Evolutionary conservation across 1,284 basidiomycete species (phyloP).

Genomic region (Moesziomyces parantarcticus): DNA sequence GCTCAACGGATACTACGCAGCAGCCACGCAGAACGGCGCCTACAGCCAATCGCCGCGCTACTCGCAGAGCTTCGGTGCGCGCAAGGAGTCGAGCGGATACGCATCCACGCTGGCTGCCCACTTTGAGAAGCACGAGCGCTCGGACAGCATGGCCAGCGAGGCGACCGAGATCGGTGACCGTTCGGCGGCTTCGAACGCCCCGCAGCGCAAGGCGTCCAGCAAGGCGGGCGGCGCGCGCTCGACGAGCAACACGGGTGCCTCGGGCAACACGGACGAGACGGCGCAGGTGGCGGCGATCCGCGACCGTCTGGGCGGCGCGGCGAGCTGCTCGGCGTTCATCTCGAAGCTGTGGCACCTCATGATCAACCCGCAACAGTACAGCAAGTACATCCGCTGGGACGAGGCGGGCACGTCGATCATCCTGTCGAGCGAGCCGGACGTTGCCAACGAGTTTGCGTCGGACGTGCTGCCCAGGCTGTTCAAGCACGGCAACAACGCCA

Average conservation of each 20-base stretch:
- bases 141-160: constrained; percentile 51
- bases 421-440: constrained; percentile 62
- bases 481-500: constrained; percentile 67
- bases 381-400: constrained; percentile 63
- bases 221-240: constrained; percentile 23
- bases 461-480: constrained; percentile 64
- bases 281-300: constrained; percentile 65
- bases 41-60: constrained; percentile 47
- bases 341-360: constrained; percentile 67
- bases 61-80: constrained; percentile 35
- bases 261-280: constrained; percentile 56
- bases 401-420: constrained; percentile 65
- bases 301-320: constrained; percentile 64
- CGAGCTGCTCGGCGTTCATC: constrained; percentile 67
- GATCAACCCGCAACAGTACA: constrained; percentile 63
- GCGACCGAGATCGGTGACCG: constrained; percentile 44
- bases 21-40: constrained; percentile 27
- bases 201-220: constrained; percentile 19
- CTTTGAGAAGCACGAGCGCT: constrained; percentile 51
- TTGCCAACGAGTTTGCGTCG: constrained; percentile 63
- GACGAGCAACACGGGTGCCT: constrained; percentile 41
- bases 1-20: constrained; percentile 37
- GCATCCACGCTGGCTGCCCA: constrained; percentile 35
- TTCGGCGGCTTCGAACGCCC: constrained; percentile 4
- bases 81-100: constrained; percentile 39